These are phyloP conservation scores for Herpetospermum pedunculosum DNA, from an alignment of 306 rosid species.

Conservation along the genomic window DNA sequence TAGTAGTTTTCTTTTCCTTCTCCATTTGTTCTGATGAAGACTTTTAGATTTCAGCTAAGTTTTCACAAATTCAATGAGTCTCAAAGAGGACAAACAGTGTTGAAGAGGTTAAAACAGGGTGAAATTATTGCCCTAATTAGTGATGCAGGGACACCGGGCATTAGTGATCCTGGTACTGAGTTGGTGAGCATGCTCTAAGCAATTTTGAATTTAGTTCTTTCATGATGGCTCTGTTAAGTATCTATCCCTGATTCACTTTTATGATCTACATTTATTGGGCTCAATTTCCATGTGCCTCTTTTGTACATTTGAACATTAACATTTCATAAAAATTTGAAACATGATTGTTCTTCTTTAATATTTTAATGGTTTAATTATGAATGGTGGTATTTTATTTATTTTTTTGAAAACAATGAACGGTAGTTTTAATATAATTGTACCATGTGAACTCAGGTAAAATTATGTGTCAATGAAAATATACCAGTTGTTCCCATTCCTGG, in stretches of 20 bases:
- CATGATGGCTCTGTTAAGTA: neutral
- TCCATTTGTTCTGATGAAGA: slow-evolving; percentile 18
- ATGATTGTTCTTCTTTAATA: neutral
- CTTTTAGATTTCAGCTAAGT: slow-evolving; percentile 56
- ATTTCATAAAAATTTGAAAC: neutral
- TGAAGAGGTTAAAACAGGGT: slow-evolving; percentile 74
- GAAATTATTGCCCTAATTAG: slow-evolving; percentile 75
- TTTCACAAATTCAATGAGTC: slow-evolving; percentile 89
- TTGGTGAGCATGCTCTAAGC: slow-evolving; percentile 40
- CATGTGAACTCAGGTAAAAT: slow-evolving; percentile 54
- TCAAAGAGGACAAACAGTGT: slow-evolving; percentile 69
- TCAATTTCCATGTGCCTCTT: neutral
- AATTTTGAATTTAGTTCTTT: neutral
- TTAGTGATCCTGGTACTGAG: slow-evolving; percentile 84
- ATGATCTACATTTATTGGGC: neutral
- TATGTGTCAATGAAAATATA: slow-evolving; percentile 61
- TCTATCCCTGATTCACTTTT: neutral
- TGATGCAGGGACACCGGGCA: slow-evolving; percentile 91
- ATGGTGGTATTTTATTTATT: too few species aligned
- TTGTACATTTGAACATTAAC: neutral
- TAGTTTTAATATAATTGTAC: neutral
- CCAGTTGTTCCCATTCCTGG: slow-evolving; percentile 85
- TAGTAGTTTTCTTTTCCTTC: neutral
- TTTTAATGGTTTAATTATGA: neutral
- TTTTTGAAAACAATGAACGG: too few species aligned